Percentiles rank a stretch among this genome's conserved stretches.
These are phyloP conservation scores for Pythium myriotylum DNA, from an alignment of 352 stramenopile genomes.

Conservation along the genomic window DNA sequence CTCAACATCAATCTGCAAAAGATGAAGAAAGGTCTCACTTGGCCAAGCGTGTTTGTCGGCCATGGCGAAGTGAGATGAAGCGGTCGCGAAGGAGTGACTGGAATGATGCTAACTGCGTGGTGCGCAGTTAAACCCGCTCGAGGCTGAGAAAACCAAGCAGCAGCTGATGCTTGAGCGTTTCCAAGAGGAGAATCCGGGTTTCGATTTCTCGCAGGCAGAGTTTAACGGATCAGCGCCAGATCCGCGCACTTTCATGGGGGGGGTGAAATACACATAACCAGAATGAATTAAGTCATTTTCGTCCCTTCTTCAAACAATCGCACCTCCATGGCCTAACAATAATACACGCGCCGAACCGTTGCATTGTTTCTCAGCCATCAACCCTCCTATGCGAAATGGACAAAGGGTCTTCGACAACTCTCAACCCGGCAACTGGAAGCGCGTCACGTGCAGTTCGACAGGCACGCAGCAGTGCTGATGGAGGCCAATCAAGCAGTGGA, in stretches of 20 bases:
- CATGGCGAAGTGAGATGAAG: constrained; percentile 65
- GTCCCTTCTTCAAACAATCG: too few relatives aligned
- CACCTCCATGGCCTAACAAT: too few relatives aligned
- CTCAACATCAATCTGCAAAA: constrained; percentile 95
- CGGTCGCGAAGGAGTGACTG: neutral
- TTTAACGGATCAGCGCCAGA: constrained; percentile 97
- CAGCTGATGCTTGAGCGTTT: constrained; percentile 98
- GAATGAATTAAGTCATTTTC: neutral
- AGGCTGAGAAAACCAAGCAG: constrained; percentile 93
- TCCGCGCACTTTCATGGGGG: constrained; percentile 97
- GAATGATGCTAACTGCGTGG: neutral
- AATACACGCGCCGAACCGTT: neutral
- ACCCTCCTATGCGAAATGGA: constrained; percentile 13
- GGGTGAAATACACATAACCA: constrained; percentile 83
- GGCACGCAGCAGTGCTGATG: constrained; percentile 42
- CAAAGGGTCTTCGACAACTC: constrained; percentile 11
- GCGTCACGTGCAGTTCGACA: constrained; percentile 35
- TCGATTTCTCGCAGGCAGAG: constrained; percentile 97
- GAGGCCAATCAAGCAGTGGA: constrained; percentile 9
- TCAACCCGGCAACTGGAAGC: constrained; percentile 30
- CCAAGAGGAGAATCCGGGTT: constrained; percentile 98
- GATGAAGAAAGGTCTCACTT: constrained; percentile 95
- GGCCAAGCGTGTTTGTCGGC: constrained; percentile 89
- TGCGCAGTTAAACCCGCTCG: constrained; percentile 85
- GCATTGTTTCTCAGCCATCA: neutral